Percentiles rank a stretch among this genome's conserved stretches.
Evolutionary conservation across 2,329 filamentous ascomycete genomes (phyloP).

Genomic region (Rhinocladiella similis): DNA sequence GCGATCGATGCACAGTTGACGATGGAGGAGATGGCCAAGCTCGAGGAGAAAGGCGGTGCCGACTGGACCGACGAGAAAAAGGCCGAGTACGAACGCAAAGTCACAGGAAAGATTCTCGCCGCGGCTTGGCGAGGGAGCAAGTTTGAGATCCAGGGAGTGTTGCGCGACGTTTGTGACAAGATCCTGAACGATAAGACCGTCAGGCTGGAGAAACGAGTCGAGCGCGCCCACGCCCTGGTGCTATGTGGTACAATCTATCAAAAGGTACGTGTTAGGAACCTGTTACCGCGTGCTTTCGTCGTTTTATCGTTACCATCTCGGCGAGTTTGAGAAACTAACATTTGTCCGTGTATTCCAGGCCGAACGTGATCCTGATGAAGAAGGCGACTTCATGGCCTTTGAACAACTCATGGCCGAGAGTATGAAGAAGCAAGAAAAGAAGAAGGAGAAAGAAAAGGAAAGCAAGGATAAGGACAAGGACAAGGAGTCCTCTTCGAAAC

Average conservation of each 20-base stretch:
- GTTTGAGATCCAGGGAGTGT: slow-evolving; percentile 95
- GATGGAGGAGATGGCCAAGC: slow-evolving; percentile 97
- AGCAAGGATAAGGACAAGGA: slow-evolving; percentile 47
- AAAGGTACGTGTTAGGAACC: slow-evolving; percentile 61
- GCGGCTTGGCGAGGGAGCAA: slow-evolving; percentile 95
- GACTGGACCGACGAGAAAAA: slow-evolving; percentile 99
- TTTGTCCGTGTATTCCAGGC: slow-evolving; percentile 58
- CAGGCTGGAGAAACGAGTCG: slow-evolving; percentile 77
- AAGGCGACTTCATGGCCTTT: slow-evolving; percentile 98
- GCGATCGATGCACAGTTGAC: slow-evolving; percentile 97
- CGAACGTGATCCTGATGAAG: slow-evolving; percentile 86
- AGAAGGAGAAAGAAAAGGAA: slow-evolving; percentile 57
- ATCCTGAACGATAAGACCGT: slow-evolving; percentile 80
- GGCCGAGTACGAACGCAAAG: slow-evolving; percentile 89
- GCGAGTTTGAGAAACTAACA: not conserved
- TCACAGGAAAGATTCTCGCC: slow-evolving; percentile 96
- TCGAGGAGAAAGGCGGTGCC: slow-evolving; percentile 91
- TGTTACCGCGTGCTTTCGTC: not conserved
- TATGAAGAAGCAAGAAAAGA: slow-evolving; percentile 86
- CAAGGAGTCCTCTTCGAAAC: slow-evolving; percentile 19
- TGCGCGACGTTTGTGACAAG: slow-evolving; percentile 90
- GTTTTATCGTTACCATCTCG: not conserved
- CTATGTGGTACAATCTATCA: slow-evolving; percentile 86
- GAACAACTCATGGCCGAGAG: slow-evolving; percentile 97
- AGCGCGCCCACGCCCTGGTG: slow-evolving; percentile 86